Conservation (phyloP, 345 rosid genomes). For the Aethionema arabicum region DNA sequence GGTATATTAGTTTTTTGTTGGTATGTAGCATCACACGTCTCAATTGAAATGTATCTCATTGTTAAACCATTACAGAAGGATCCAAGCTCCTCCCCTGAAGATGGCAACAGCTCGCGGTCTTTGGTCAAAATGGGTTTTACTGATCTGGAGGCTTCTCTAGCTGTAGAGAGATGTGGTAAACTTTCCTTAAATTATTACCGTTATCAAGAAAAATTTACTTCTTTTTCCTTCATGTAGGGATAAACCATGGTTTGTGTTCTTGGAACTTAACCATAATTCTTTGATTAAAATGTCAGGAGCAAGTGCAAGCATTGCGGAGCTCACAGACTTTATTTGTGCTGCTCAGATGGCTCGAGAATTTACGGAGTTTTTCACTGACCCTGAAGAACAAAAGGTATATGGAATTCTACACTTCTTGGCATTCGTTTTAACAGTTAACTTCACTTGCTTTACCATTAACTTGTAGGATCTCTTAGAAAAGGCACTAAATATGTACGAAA, state of each 20-base stretch:
- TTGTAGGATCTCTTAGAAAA: neutral
- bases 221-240: neutral
- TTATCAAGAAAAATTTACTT: neutral
- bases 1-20: constrained; percentile 42
- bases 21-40: neutral
- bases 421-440: neutral
- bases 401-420: too few species aligned
- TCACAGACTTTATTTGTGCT: constrained; percentile 80
- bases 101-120: constrained; percentile 34
- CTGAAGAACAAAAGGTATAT: constrained; percentile 57
- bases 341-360: constrained; percentile 70
- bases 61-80: constrained; percentile 41
- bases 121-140: constrained; percentile 73
- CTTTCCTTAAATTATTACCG: constrained; percentile 6
- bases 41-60: constrained; percentile 10
- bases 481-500: constrained; percentile 1
- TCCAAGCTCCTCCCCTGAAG: constrained; percentile 39
- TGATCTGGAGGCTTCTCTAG: constrained; percentile 58
- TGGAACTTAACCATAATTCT: neutral
- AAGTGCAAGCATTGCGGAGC: constrained; percentile 50
- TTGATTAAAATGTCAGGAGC: constrained; percentile 50
- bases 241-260: constrained; percentile 14
- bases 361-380: constrained; percentile 48
- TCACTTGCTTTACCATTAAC: neutral
- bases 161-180: constrained; percentile 88